phyloP scores from a whole-genome alignment of 306 rosid species.

The Cicer cuneatum region DNA sequence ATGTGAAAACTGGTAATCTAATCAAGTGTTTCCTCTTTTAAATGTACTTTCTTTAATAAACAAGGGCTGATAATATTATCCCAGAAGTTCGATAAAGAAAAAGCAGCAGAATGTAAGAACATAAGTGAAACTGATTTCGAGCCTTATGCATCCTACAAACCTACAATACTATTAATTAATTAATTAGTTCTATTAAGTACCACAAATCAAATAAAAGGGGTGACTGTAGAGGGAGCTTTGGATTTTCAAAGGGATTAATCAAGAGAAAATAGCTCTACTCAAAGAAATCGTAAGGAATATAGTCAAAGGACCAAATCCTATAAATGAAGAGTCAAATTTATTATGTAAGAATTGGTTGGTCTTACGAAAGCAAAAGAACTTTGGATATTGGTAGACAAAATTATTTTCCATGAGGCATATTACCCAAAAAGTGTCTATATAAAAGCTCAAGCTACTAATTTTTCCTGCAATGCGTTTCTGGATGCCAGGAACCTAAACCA shows the following conservation, averaged over 20 bases:
- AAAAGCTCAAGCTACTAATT: conserved; percentile 4
- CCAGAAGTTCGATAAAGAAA: conserved; percentile 16
- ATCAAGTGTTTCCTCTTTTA: conserved; percentile 10
- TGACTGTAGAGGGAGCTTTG: neutral
- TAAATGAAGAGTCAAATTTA: conserved; percentile 8
- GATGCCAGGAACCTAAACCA: conserved; percentile 33
- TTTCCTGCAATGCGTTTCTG: neutral
- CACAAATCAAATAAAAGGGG: conserved; percentile 15
- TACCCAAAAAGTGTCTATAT: neutral
- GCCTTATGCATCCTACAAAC: neutral
- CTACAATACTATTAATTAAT: neutral
- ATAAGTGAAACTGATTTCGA: neutral
- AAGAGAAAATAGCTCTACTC: conserved; percentile 15
- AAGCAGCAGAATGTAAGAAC: conserved; percentile 11
- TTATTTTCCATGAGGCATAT: conserved; percentile 19
- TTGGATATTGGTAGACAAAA: neutral
- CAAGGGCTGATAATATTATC: neutral
- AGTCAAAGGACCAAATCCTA: neutral
- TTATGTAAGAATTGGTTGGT: neutral
- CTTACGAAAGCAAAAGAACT: neutral
- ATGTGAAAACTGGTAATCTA: neutral
- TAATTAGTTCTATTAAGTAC: neutral
- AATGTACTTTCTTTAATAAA: neutral
- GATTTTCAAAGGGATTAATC: conserved; percentile 20
- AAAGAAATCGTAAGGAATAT: neutral